Evolutionary conservation across 306 rosid species (phyloP), one percentile per base, ranked within the genome.

Genomic region (Casuarina glauca): DNA sequence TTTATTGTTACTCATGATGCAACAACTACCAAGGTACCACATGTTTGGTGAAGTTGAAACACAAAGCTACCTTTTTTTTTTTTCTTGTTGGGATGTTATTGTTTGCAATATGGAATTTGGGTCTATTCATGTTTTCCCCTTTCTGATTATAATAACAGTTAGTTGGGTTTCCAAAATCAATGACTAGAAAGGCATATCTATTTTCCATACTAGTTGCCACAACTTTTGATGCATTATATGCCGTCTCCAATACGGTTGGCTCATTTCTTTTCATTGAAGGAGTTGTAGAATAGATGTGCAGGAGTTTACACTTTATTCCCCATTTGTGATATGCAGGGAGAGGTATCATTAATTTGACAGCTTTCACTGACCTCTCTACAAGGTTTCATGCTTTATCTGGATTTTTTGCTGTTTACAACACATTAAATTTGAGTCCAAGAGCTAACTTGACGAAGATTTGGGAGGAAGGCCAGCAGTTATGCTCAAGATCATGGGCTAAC

Each of bases 361-460:
- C 88, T 46, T 43, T 77, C 70, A 75, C 86, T 73, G 87, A 71
- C 69, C 82, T 78, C 64, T 74, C 77, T 32, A 73, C 84, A 67
- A 89, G 76, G 66, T 90, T 90, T 68, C 96, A 91, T 81, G 97
- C 96, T 68, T 74, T 91, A 61, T 93, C 93, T 75, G 96, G 97
- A 43, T 93, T 93, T 83, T 93, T 87, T 84, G 88, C 88, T 84
- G 93, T 93, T 80, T 82, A 90, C 75, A 85, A 84, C 82, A 82
- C 66, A 72, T 77, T 93, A 79, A 88, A 90, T 76, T 86, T 91
- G 89, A 85, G 84, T 75, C 84, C 89, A 74, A 83, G 81, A 82
- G 87, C 96, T 71, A 88, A 82, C 77, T 78, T 89, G 88, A 72
- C 91, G 78, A 85, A 69, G 72, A 73, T 91, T 82, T 91, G 87